phyloP scores from a whole-genome alignment of 208 protist species.

The Wallacemonas rigidus region DNA sequence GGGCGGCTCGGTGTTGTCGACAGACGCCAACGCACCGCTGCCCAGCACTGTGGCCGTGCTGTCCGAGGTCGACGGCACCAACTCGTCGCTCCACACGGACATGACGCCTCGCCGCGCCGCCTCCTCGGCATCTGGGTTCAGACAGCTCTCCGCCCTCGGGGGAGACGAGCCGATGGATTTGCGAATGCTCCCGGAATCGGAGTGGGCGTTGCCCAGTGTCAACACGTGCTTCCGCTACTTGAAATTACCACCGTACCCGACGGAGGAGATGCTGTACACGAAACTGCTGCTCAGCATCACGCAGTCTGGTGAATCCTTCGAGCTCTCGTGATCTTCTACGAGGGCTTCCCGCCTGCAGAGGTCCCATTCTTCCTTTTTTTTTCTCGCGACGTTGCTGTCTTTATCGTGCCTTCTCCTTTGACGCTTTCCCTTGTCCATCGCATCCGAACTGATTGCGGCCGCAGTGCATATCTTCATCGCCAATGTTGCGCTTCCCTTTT shows the following conservation, averaged over 20 bases:
- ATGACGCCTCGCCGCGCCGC: not conserved
- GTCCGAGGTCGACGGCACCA: conserved; percentile 6
- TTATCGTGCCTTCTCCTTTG: conserved; percentile 7
- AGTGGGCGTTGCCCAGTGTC: conserved; percentile 87
- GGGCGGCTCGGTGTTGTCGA: not conserved
- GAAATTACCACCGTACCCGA: conserved; percentile 89
- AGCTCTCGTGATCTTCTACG: conserved; percentile 63
- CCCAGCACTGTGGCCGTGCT: conserved; percentile 9
- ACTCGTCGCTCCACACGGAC: not conserved
- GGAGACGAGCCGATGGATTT: not conserved
- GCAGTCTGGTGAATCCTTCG: conserved; percentile 78
- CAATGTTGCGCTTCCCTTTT: not conserved
- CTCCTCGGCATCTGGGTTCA: not conserved
- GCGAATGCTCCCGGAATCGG: conserved; percentile 31
- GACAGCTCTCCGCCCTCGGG: not conserved
- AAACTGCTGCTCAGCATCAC: conserved; percentile 87
- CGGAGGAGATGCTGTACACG: conserved; percentile 78
- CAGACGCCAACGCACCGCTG: not conserved
- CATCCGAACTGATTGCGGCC: too few relatives aligned
- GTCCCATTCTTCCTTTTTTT: conserved; percentile 6
- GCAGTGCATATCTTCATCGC: too few relatives aligned
- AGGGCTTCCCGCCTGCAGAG: not conserved
- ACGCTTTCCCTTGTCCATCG: too few relatives aligned
- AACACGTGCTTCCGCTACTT: conserved; percentile 93
- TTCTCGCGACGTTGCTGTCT: not conserved